A percentile compares a stretch with the other conserved stretches of the same genome.
These are phyloP conservation scores for Cenchrus purpureus DNA, from an alignment of 176 grass and related monocot species.

Conservation along the genomic window DNA sequence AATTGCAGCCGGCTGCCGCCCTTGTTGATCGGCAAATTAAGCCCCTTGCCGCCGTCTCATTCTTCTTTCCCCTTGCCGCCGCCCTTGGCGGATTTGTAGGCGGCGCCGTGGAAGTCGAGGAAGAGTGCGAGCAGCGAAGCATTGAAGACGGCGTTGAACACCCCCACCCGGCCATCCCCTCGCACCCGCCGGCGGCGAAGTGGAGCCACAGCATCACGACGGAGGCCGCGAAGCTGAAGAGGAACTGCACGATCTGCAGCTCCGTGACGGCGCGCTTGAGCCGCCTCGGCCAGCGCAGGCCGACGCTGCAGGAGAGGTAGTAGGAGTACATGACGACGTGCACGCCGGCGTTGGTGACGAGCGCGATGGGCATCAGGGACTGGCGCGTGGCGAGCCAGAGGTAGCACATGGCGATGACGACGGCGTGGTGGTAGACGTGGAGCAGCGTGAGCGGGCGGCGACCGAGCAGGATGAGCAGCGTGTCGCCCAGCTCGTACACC, in stretches of 20 bases:
- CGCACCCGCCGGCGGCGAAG: constrained; percentile 68
- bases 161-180: constrained; percentile 81
- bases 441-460: constrained; percentile 84
- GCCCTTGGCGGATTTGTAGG: constrained; percentile 60
- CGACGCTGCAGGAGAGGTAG: constrained; percentile 79
- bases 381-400: constrained; percentile 82
- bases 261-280: constrained; percentile 92
- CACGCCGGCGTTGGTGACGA: constrained; percentile 82
- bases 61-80: constrained; percentile 32
- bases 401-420: constrained; percentile 92
- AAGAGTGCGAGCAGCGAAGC: constrained; percentile 83
- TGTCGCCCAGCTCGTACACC: constrained; percentile 90
- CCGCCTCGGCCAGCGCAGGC: constrained; percentile 66
- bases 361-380: constrained; percentile 78
- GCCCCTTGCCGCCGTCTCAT: constrained; percentile 9
- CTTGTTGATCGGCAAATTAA: no score
- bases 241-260: constrained; percentile 87
- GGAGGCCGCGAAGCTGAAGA: constrained; percentile 82
- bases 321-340: constrained; percentile 94
- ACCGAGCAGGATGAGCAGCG: constrained; percentile 80
- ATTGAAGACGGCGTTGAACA: constrained; percentile 93
- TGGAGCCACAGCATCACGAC: constrained; percentile 74
- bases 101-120: constrained; percentile 73
- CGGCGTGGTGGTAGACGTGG: constrained; percentile 95
- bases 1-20: background rate